phyloP scores from a whole-genome alignment of 2,329 filamentous ascomycete genomes.

The Alternaria arbusti region DNA sequence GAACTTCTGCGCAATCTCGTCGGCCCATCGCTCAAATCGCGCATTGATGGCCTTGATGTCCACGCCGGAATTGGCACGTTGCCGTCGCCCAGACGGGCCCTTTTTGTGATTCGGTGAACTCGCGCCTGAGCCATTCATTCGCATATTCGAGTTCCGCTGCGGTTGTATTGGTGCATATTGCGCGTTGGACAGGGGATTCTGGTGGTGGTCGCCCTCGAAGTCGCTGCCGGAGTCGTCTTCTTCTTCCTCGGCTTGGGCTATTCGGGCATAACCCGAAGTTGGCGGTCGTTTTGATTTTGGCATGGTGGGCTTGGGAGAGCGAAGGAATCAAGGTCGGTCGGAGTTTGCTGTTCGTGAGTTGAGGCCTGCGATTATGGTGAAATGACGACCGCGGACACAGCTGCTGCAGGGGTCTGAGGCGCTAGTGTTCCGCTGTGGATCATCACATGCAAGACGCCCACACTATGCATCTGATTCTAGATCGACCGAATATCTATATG shows the following conservation, averaged over 20 bases:
- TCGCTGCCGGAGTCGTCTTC: conserved; percentile 50
- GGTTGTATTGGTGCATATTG: conserved; percentile 58
- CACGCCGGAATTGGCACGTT: conserved; percentile 82
- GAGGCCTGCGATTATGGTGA: conserved; percentile 24
- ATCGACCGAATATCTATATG: conserved; percentile 1
- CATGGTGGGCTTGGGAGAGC: conserved; percentile 27
- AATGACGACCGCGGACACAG: conserved; percentile 30
- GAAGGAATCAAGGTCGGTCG: conserved; percentile 8
- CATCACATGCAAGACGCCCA: conserved; percentile 11
- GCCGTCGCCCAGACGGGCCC: conserved; percentile 50
- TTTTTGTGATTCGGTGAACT: conserved; percentile 41
- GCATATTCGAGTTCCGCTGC: conserved; percentile 53
- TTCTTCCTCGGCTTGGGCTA: conserved; percentile 60
- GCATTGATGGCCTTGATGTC: conserved; percentile 99
- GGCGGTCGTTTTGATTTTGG: conserved; percentile 47
- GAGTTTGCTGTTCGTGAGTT: conserved; percentile 9
- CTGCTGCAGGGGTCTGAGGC: conserved; percentile 23
- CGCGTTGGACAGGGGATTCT: conserved; percentile 45
- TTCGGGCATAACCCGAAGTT: conserved; percentile 59
- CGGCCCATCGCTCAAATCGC: conserved; percentile 91
- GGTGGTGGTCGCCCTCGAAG: conserved; percentile 49
- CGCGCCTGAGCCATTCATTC: conserved; percentile 43
- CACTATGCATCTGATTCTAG: conserved; percentile 10
- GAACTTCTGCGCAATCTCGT: conserved; percentile 97
- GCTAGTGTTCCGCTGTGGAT: conserved; percentile 19